phyloP scores from a whole-genome alignment of 1,284 basidiomycete genomes.

The Volvariella surrecta region DNA sequence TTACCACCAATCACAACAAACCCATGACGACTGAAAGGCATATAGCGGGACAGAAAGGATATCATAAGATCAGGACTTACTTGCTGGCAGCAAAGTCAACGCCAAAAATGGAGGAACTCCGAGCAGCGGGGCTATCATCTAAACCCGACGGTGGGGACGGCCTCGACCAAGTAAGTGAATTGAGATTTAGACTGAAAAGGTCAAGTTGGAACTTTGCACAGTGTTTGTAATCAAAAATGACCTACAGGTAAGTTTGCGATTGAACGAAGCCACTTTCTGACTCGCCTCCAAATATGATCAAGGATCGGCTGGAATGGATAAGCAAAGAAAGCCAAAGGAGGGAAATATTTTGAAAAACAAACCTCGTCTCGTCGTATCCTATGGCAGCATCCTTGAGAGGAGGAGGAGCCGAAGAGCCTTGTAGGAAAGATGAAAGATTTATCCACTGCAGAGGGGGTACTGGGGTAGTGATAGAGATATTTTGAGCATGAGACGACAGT shows the following conservation, averaged over 20 bases:
- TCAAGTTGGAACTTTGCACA: conserved; percentile 9
- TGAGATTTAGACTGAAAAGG: conserved; percentile 44
- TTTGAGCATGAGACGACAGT: conserved; percentile 20
- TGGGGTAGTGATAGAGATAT: conserved; percentile 27
- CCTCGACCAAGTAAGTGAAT: conserved; percentile 49
- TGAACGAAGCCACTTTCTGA: conserved; percentile 55
- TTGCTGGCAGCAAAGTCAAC: conserved; percentile 71
- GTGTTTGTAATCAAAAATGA: conserved; percentile 9
- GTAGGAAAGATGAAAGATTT: conserved; percentile 49
- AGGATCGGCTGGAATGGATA: conserved; percentile 28
- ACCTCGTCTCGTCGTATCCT: conserved; percentile 47
- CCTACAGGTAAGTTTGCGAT: conserved; percentile 60
- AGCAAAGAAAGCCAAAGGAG: conserved; percentile 11
- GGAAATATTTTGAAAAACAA: conserved; percentile 1
- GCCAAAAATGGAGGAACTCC: conserved; percentile 54
- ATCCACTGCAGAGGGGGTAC: conserved; percentile 65
- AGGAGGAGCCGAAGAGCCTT: conserved; percentile 45
- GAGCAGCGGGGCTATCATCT: conserved; percentile 41
- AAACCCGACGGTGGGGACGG: conserved; percentile 44
- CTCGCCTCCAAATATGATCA: conserved; percentile 71
- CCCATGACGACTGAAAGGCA: conserved; percentile 46
- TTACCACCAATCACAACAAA: conserved; percentile 67
- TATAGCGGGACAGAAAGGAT: conserved; percentile 8
- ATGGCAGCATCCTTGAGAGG: conserved; percentile 65
- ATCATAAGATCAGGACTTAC: conserved; percentile 31